Conservation (phyloP, 2,329 filamentous ascomycete species). For the Cercospora brassicicola region DNA sequence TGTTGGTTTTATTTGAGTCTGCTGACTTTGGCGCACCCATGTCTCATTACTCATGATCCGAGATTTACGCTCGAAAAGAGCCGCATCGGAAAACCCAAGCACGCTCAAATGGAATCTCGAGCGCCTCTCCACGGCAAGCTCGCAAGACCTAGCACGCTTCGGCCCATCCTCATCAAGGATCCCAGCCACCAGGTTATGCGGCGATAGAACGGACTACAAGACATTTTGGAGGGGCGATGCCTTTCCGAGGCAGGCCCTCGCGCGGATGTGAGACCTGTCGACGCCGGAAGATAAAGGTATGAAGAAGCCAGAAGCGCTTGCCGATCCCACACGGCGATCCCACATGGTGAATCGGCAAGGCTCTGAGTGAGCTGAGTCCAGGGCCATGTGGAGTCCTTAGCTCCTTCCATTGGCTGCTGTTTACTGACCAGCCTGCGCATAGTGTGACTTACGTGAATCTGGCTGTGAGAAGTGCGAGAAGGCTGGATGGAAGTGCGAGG, state of each 20-base stretch:
- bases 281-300: constrained; percentile 29
- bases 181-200: constrained; percentile 3
- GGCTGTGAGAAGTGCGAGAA: constrained; percentile 24
- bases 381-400: background rate
- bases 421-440: constrained; percentile 14
- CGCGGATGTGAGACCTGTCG: constrained; percentile 27
- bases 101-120: background rate
- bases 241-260: constrained; percentile 22
- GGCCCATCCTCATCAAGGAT: constrained; percentile 5
- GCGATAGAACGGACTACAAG: background rate
- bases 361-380: background rate
- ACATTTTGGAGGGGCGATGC: constrained; percentile 8
- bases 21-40: constrained; percentile 8
- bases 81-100: constrained; percentile 2
- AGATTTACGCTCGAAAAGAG: constrained; percentile 9
- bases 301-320: background rate
- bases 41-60: background rate
- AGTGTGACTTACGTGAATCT: constrained; percentile 21
- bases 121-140: constrained; percentile 1
- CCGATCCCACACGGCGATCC: background rate
- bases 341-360: background rate
- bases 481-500: constrained; percentile 22
- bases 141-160: constrained; percentile 1
- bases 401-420: constrained; percentile 12
- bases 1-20: background rate